phyloP scores from a whole-genome alignment of 192 early-diverging fungal species.

The Backusella psychrophila region DNA sequence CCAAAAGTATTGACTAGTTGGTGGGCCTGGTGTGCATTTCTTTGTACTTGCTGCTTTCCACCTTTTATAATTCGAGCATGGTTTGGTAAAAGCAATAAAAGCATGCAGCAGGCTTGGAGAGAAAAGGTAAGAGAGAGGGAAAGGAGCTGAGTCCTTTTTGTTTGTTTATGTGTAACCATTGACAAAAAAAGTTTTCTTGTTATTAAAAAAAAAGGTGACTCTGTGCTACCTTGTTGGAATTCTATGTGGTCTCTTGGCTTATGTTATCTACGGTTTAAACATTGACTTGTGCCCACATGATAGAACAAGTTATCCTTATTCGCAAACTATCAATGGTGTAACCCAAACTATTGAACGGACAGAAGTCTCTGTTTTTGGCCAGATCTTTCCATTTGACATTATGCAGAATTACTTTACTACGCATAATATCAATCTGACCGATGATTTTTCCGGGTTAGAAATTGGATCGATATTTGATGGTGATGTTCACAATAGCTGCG shows the following conservation, averaged over 20 bases:
- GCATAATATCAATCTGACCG: conserved; percentile 24
- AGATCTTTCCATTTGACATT: conserved; percentile 21
- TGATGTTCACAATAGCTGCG: conserved; percentile 22
- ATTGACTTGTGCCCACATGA: conserved; percentile 32
- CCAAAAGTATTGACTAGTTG: conserved; percentile 36
- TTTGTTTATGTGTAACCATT: conserved; percentile 7
- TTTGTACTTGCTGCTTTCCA: conserved; percentile 48
- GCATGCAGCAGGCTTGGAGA: conserved; percentile 50
- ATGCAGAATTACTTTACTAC: conserved; percentile 23
- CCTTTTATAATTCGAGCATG: conserved; percentile 39
- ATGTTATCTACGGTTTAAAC: conserved; percentile 49
- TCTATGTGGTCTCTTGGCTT: conserved; percentile 36
- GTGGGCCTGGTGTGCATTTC: conserved; percentile 41
- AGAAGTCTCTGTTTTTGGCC: conserved; percentile 33
- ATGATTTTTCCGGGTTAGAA: conserved; percentile 32
- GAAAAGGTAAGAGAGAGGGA: conserved; percentile 42
- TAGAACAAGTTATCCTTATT: conserved; percentile 16
- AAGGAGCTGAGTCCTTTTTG: neutral
- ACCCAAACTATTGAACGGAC: neutral
- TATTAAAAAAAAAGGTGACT: conserved; percentile 31
- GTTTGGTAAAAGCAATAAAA: conserved; percentile 37
- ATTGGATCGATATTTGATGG: conserved; percentile 30
- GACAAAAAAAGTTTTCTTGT: neutral
- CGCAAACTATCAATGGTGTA: conserved; percentile 8
- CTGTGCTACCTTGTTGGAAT: conserved; percentile 42